phyloP scores from a whole-genome alignment of 2,329 filamentous ascomycete genomes.

The Trichoderma afroharzianum region DNA sequence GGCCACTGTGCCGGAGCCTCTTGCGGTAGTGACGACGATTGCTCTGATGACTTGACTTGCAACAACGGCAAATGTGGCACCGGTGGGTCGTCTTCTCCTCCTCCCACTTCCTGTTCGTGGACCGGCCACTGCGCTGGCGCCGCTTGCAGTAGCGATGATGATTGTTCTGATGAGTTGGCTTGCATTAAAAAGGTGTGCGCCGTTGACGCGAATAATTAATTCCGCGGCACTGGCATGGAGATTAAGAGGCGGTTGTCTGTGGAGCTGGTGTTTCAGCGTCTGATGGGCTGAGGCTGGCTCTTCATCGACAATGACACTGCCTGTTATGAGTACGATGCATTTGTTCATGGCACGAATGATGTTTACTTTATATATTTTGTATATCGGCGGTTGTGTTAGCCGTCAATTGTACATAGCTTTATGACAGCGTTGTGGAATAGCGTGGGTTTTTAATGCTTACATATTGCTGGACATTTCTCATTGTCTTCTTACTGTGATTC shows the following conservation, averaged over 20 bases:
- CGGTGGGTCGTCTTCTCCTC: not conserved
- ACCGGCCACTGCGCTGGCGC: constrained; percentile 10
- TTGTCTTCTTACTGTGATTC: not conserved
- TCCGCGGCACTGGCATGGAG: not conserved
- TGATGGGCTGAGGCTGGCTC: not conserved
- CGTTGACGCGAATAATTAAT: not conserved
- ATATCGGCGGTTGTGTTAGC: not conserved
- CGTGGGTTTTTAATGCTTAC: not conserved
- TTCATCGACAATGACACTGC: not conserved
- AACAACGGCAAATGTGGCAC: not conserved
- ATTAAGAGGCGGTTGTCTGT: not conserved
- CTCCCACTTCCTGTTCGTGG: constrained; percentile 2
- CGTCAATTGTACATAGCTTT: constrained; percentile 1
- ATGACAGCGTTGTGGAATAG: not conserved
- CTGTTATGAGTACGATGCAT: not conserved
- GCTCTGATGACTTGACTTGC: constrained; percentile 15
- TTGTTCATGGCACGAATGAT: not conserved
- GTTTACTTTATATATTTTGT: not conserved
- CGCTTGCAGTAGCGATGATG: constrained; percentile 4
- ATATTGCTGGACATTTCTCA: not conserved
- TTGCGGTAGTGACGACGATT: constrained; percentile 13
- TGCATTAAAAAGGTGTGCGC: constrained; percentile 8
- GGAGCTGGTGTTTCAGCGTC: not conserved
- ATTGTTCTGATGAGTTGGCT: constrained; percentile 12
- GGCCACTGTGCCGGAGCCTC: constrained; percentile 13